Percentiles rank a stretch among this genome's conserved stretches.
These are phyloP conservation scores for Coemansia guatemalensis DNA, from an alignment of 192 early-diverging fungal genomes.

Conservation along the genomic window DNA sequence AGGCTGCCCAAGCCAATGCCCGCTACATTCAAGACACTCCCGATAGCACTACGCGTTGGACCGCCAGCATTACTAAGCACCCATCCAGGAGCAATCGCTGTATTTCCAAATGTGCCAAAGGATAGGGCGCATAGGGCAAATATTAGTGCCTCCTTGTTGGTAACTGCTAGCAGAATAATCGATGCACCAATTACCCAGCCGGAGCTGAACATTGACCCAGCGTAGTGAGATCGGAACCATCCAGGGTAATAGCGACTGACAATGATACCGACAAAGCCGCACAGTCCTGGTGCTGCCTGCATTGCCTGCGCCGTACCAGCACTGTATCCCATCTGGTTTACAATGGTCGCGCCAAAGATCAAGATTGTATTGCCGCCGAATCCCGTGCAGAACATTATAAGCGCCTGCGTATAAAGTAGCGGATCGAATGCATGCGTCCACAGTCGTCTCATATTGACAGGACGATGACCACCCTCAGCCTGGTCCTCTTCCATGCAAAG, in stretches of 20 bases:
- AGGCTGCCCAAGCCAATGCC: slow-evolving; percentile 31
- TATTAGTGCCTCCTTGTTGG: slow-evolving; percentile 29
- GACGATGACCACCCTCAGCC: slow-evolving; percentile 23
- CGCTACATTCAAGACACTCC: slow-evolving; percentile 36
- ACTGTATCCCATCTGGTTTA: slow-evolving; percentile 33
- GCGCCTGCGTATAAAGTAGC: slow-evolving; percentile 28
- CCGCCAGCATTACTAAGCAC: slow-evolving; percentile 39
- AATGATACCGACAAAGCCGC: slow-evolving; percentile 29
- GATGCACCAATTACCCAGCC: slow-evolving; percentile 23
- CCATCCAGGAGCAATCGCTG: slow-evolving; percentile 35
- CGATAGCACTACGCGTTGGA: slow-evolving; percentile 24
- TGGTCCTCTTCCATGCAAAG: slow-evolving; percentile 29
- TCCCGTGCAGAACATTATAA: slow-evolving; percentile 30
- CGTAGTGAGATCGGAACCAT: slow-evolving; percentile 26
- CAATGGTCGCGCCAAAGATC: slow-evolving; percentile 30
- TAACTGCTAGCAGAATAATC: slow-evolving; percentile 20
- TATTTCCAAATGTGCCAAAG: slow-evolving; percentile 39
- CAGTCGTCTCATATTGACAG: slow-evolving; percentile 17
- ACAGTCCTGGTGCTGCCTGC: slow-evolving; percentile 29
- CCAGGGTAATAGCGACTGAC: slow-evolving; percentile 25
- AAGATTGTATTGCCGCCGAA: slow-evolving; percentile 42
- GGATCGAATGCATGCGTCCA: slow-evolving; percentile 18
- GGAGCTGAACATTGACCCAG: slow-evolving; percentile 30
- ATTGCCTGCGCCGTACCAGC: slow-evolving; percentile 29
- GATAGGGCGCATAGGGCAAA: slow-evolving; percentile 40